These are phyloP conservation scores for Emergomyces orientalis DNA, from an alignment of 2,329 filamentous ascomycete genomes.

Conservation along the genomic window DNA sequence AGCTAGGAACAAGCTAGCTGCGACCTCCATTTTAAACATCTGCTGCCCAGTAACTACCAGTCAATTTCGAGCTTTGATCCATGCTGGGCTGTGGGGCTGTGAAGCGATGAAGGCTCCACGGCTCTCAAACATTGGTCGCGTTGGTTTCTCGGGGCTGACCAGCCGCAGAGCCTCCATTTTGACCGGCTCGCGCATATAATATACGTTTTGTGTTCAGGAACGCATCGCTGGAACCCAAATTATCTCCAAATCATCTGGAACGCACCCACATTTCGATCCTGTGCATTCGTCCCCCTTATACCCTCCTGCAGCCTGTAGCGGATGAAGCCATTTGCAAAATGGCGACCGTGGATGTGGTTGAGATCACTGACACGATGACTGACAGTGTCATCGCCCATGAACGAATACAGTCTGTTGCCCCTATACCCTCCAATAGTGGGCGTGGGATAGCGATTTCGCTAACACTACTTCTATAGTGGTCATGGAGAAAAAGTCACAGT, in stretches of 20 bases:
- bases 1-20: neutral
- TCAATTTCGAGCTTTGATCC: neutral
- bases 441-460: neutral
- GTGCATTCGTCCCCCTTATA: neutral
- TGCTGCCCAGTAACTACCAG: neutral
- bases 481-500: conserved; percentile 3
- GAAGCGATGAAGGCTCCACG: neutral
- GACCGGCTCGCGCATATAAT: neutral
- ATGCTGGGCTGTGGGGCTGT: neutral
- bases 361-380: neutral
- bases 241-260: neutral
- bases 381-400: neutral
- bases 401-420: neutral
- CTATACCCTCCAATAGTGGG: no score
- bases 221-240: neutral
- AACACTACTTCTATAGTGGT: neutral
- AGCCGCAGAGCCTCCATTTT: neutral
- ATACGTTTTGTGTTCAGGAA: neutral
- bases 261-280: neutral
- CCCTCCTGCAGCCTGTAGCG: neutral
- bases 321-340: neutral
- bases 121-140: no score
- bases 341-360: conserved; percentile 1
- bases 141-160: neutral
- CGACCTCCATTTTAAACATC: neutral